Percentiles rank a stretch among this genome's conserved stretches.
Evolutionary conservation across 371 early-diverging fungal genomes (phyloP).

Genomic region (Lichtheimia corymbifera): DNA sequence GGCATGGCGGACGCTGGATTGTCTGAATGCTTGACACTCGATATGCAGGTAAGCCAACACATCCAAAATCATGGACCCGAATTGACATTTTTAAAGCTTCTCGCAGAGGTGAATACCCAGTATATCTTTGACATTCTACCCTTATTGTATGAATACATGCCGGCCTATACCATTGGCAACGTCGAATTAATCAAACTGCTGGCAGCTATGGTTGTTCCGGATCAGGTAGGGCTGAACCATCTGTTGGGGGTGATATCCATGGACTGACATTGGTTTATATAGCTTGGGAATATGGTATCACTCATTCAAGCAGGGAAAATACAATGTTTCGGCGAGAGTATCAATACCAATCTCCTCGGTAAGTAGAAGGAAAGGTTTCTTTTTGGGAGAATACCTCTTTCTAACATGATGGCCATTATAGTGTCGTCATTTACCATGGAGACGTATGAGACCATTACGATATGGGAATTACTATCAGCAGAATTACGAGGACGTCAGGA

Average conservation of each 20-base stretch:
- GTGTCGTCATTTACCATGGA: slow-evolving; percentile 15
- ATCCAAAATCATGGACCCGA: not conserved
- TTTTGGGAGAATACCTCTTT: not conserved
- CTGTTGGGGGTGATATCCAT: not conserved
- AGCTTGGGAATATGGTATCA: slow-evolving; percentile 22
- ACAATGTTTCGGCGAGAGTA: slow-evolving; percentile 26
- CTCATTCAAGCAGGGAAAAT: slow-evolving; percentile 23
- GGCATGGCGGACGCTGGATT: slow-evolving; percentile 3
- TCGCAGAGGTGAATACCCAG: slow-evolving; percentile 28
- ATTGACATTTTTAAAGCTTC: slow-evolving; percentile 19
- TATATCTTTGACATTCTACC: slow-evolving; percentile 25
- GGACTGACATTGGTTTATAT: not conserved
- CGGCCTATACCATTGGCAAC: slow-evolving; percentile 23
- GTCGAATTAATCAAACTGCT: slow-evolving; percentile 24
- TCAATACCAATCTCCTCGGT: slow-evolving; percentile 14
- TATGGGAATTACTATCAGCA: slow-evolving; percentile 36
- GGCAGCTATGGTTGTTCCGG: slow-evolving; percentile 28
- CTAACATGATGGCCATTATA: not conserved
- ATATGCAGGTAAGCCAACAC: slow-evolving; percentile 25
- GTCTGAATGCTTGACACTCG: slow-evolving; percentile 22
- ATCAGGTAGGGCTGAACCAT: slow-evolving; percentile 22
- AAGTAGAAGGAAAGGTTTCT: not conserved
- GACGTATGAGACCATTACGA: slow-evolving; percentile 21
- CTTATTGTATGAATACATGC: slow-evolving; percentile 28
- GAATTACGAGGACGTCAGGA: slow-evolving; percentile 27